Conservation (phyloP, 2,329 filamentous ascomycete genomes). For the Rachicladosporium sp. region DNA sequence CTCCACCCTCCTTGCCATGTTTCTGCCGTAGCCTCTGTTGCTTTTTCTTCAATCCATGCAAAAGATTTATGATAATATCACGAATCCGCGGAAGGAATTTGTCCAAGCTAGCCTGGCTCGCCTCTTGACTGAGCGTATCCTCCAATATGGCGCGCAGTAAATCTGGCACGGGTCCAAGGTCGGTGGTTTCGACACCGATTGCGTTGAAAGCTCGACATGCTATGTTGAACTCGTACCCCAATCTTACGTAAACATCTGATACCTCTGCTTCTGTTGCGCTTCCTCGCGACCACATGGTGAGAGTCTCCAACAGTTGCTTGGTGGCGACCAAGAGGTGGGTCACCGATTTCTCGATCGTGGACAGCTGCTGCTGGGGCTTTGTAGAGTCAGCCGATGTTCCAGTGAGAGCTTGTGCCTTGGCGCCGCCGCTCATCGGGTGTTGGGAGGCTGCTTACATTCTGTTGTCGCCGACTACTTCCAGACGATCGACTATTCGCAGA, state of each 20-base stretch:
- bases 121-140: constrained; percentile 91
- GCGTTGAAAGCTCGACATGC: constrained; percentile 92
- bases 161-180: constrained; percentile 91
- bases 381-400: constrained; percentile 5
- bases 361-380: constrained; percentile 63
- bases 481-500: constrained; percentile 12
- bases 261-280: constrained; percentile 88
- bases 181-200: constrained; percentile 89
- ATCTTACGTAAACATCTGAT: constrained; percentile 91
- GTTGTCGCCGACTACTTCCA: constrained; percentile 11
- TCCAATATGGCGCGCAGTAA: constrained; percentile 81
- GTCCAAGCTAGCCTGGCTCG: constrained; percentile 84
- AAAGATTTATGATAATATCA: constrained; percentile 95
- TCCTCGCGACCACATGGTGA: constrained; percentile 93
- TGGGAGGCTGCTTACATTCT: constrained; percentile 14
- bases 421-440: constrained; percentile 4
- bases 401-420: too few species aligned
- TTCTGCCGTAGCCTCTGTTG: constrained; percentile 69
- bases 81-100: constrained; percentile 87
- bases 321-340: constrained; percentile 95
- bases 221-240: constrained; percentile 99
- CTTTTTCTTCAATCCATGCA: constrained; percentile 93
- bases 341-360: constrained; percentile 97
- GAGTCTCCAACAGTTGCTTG: constrained; percentile 91
- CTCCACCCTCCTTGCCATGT: constrained; percentile 31